These are phyloP conservation scores for Melocanna baccifera DNA, from an alignment of 176 grass and related monocot species.

Conservation along the genomic window DNA sequence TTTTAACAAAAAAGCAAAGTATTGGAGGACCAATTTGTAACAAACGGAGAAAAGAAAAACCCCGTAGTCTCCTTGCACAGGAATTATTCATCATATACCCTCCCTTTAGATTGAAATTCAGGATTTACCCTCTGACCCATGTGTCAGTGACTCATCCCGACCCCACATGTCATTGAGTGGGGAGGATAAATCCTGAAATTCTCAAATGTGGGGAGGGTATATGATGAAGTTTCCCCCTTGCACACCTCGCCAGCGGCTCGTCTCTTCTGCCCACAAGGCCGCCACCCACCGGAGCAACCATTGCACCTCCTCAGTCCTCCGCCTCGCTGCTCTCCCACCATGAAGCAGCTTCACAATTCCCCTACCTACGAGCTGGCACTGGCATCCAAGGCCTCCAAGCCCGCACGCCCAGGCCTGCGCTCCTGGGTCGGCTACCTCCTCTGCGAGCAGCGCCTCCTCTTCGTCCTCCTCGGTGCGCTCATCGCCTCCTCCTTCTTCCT, in stretches of 20 bases:
- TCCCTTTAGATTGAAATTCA: no score
- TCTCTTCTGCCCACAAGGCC: background rate
- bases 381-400: constrained; percentile 46
- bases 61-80: background rate
- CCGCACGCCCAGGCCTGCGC: constrained; percentile 43
- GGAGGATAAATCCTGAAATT: no score
- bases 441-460: constrained; percentile 90
- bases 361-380: constrained; percentile 29
- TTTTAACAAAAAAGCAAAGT: constrained; percentile 2
- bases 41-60: background rate
- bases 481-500: constrained; percentile 97
- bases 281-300: background rate
- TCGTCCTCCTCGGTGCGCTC: constrained; percentile 88
- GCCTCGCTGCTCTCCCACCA: constrained; percentile 36
- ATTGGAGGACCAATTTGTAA: constrained; percentile 21
- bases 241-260: background rate
- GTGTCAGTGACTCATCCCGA: no score
- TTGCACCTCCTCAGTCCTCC: background rate
- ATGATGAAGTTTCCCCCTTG: no score
- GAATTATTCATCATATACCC: no score
- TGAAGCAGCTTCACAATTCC: constrained; percentile 76
- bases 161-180: no score
- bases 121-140: no score
- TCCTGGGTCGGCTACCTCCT: constrained; percentile 75
- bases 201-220: no score